These are phyloP conservation scores for Lactarius sanguifluus DNA, from an alignment of 768 basidiomycete species.

Conservation along the genomic window DNA sequence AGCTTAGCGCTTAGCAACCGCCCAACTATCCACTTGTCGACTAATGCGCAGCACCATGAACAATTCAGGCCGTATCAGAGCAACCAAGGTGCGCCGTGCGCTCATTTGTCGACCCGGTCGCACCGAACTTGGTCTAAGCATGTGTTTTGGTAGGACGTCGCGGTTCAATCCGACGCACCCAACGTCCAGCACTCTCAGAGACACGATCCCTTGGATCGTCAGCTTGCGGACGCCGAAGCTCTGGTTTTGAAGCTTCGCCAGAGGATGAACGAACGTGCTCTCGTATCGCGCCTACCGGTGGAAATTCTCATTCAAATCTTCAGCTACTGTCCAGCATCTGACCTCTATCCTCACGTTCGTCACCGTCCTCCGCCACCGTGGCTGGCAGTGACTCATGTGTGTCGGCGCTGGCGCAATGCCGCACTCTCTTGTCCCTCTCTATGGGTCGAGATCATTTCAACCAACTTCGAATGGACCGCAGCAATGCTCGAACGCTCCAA, in stretches of 20 bases:
- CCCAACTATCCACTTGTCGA: background rate
- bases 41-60: conserved; percentile 1
- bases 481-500: conserved; percentile 26
- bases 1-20: conserved; percentile 1
- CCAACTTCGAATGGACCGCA: conserved; percentile 22
- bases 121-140: background rate
- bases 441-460: conserved; percentile 26
- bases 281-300: conserved; percentile 23
- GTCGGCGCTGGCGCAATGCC: conserved; percentile 25
- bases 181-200: conserved; percentile 1
- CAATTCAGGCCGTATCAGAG: background rate
- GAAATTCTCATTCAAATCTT: conserved; percentile 26
- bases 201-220: conserved; percentile 17
- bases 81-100: conserved; percentile 13
- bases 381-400: conserved; percentile 26
- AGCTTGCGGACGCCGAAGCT: conserved; percentile 16
- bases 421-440: conserved; percentile 22
- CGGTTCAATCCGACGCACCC: conserved; percentile 13
- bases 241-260: conserved; percentile 17
- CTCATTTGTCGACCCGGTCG: background rate
- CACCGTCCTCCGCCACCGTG: conserved; percentile 21
- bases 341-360: conserved; percentile 20
- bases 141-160: conserved; percentile 23
- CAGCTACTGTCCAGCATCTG: conserved; percentile 24
- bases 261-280: conserved; percentile 25